Evolutionary conservation across 768 basidiomycete species (phyloP), one percentile per base, ranked within the genome.

Genomic region (Tricholoma matsutake): DNA sequence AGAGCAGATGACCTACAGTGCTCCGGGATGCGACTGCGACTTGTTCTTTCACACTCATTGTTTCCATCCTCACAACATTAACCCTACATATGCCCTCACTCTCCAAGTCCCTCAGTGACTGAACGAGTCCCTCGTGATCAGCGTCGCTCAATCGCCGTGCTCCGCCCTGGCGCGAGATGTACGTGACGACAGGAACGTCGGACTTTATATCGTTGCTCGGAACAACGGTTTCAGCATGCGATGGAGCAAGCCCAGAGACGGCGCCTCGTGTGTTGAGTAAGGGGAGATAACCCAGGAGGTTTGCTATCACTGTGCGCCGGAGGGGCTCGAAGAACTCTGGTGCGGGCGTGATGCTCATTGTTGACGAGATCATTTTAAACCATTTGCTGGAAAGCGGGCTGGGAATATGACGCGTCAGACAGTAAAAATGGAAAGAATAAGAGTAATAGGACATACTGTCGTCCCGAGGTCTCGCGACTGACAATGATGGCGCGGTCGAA

Each of bases 401-500:
- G 14, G 2, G 16, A 39, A 29, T 6, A 6, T 1, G 22, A 31
- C 7, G 6, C n/a, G 32, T 28, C 35, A 22, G 60, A n/a, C 13
- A 13, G 31, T 14, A 25, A 6, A 25, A 25, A 25, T 25, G 22
- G 6, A 18, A 29, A 5, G 14, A 28, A 11, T n/a, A 3, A 45
- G 29, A 10, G 16, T 20, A 16, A 39, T 8, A 14, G 20, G 1
- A 67, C 74, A 43, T 56, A 79, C 79, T 78, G 72, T 20, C 63
- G 63, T 71, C 88, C 86, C 3, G 89, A 83, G 2, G 88, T 84
- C 28, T 79, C 79, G 22, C 90, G 83, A 71, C 86, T 87, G 16
- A 85, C 76, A 57, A 91, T 74, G 55, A 91, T 75, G 1, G 84
- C 80, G 13, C 82, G 79, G 35, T 86, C 83, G 66, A 91, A 88